Evolutionary conservation across 352 stramenopile species (phyloP).

Genomic region (Blastocystis hominis): DNA sequence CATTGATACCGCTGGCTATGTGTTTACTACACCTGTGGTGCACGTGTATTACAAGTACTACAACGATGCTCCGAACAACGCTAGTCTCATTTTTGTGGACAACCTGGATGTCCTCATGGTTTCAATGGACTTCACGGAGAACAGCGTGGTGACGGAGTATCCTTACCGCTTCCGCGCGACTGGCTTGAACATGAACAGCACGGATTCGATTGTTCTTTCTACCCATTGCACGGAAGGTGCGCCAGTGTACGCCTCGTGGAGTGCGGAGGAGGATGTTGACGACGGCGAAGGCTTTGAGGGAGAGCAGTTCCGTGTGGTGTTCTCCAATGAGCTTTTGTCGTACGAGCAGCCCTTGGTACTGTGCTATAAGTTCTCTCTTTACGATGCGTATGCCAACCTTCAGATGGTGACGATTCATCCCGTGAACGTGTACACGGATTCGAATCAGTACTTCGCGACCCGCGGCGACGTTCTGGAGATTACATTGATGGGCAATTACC

Average conservation of each 20-base stretch:
- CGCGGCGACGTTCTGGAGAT: slow-evolving; percentile 7
- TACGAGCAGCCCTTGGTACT: neutral
- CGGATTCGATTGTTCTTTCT: neutral
- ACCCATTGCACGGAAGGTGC: neutral
- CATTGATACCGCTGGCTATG: neutral
- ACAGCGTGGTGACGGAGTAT: slow-evolving; percentile 33
- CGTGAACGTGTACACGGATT: slow-evolving; percentile 9
- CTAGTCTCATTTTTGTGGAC: neutral
- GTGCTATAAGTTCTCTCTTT: slow-evolving; percentile 27
- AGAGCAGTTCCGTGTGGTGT: slow-evolving; percentile 10
- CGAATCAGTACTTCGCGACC: slow-evolving; percentile 22
- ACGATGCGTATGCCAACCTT: neutral
- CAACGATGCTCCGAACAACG: neutral
- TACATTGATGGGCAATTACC: slow-evolving; percentile 1
- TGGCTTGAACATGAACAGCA: neutral
- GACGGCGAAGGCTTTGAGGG: too few relatives aligned
- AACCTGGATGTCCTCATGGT: neutral
- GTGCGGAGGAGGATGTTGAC: neutral
- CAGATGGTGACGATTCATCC: neutral
- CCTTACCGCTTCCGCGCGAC: neutral
- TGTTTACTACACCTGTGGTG: neutral
- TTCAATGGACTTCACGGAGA: neutral
- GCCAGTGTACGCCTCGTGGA: neutral
- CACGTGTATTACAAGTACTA: slow-evolving; percentile 44
- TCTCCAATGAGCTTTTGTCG: neutral